Percentiles rank a stretch among this genome's conserved stretches.
Evolutionary conservation across 768 basidiomycete genomes (phyloP).

Genomic region (Leccinum variicolor): DNA sequence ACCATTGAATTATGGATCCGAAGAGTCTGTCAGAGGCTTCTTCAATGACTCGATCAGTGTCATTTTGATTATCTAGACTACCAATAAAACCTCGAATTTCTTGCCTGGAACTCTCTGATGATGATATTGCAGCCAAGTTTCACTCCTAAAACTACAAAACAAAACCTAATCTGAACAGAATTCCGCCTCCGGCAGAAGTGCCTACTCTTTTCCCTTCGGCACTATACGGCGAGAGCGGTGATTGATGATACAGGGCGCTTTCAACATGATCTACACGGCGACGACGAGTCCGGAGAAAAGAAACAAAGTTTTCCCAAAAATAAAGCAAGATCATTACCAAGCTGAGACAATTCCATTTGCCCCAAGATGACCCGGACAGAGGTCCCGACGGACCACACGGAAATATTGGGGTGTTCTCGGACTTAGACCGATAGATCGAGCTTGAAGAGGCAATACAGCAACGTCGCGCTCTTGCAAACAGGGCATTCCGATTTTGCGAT

Average conservation of each 20-base stretch:
- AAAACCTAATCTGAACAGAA: too few species aligned
- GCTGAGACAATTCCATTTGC: background rate
- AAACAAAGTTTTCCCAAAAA: background rate
- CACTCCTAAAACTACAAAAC: too few species aligned
- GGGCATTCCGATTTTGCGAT: slow-evolving; percentile 48
- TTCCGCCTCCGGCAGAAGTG: too few species aligned
- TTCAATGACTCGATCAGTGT: too few species aligned
- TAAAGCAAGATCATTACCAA: background rate
- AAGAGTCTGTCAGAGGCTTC: too few species aligned
- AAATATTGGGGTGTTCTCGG: background rate
- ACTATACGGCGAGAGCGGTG: background rate
- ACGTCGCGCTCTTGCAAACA: slow-evolving; percentile 45
- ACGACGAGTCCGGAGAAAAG: background rate
- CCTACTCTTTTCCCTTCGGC: too few species aligned
- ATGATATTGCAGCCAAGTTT: too few species aligned
- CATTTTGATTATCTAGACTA: too few species aligned
- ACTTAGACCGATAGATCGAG: slow-evolving; percentile 37
- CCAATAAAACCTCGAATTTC: too few species aligned
- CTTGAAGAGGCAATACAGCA: slow-evolving; percentile 55
- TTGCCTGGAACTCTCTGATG: too few species aligned
- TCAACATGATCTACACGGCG: background rate
- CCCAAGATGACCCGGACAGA: background rate
- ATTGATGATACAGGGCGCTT: background rate
- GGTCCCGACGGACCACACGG: background rate
- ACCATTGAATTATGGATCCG: too few species aligned